Evolutionary conservation across 495 filamentous ascomycete species (phyloP).

Genomic region (Aspergillus leporis): DNA sequence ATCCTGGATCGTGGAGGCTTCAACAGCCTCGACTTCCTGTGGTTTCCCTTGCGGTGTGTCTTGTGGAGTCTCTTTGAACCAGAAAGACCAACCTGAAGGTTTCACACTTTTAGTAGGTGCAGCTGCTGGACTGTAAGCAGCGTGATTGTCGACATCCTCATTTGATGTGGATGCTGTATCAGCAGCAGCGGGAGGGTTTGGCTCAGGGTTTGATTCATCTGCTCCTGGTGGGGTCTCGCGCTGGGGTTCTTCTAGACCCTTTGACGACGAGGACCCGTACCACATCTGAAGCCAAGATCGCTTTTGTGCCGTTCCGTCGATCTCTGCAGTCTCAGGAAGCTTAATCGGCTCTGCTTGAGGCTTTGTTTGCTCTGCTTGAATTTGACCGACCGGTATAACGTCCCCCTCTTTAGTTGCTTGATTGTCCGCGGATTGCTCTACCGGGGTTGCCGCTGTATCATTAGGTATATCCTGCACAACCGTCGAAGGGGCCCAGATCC

Average conservation of each 20-base stretch:
- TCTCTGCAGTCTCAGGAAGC: conserved; percentile 22
- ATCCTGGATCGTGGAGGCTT: conserved; percentile 64
- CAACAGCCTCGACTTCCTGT: conserved; percentile 54
- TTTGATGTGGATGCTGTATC: conserved; percentile 17
- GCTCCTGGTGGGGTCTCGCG: conserved; percentile 25
- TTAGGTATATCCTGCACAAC: conserved; percentile 12
- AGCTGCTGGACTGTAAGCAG: conserved; percentile 20
- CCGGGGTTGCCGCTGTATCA: conserved; percentile 16
- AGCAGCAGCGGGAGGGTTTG: conserved; percentile 16
- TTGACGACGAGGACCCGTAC: conserved; percentile 37
- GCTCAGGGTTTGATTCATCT: conserved; percentile 26
- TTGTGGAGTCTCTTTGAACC: conserved; percentile 67
- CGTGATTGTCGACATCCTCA: conserved; percentile 8
- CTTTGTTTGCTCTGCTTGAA: conserved; percentile 19
- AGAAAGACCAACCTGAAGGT: conserved; percentile 82
- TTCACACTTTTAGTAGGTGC: conserved; percentile 35
- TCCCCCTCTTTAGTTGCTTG: conserved; percentile 24
- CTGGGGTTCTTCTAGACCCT: conserved; percentile 27
- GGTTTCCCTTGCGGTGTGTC: conserved; percentile 33
- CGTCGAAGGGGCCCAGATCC: conserved; percentile 44
- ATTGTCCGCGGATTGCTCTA: conserved; percentile 20
- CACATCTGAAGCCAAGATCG: conserved; percentile 52
- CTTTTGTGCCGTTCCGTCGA: conserved; percentile 30
- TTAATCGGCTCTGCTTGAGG: background rate
- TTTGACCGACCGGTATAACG: conserved; percentile 20